Conservation (phyloP, 169 alveolate species). For the Plasmodium gonderi region DNA sequence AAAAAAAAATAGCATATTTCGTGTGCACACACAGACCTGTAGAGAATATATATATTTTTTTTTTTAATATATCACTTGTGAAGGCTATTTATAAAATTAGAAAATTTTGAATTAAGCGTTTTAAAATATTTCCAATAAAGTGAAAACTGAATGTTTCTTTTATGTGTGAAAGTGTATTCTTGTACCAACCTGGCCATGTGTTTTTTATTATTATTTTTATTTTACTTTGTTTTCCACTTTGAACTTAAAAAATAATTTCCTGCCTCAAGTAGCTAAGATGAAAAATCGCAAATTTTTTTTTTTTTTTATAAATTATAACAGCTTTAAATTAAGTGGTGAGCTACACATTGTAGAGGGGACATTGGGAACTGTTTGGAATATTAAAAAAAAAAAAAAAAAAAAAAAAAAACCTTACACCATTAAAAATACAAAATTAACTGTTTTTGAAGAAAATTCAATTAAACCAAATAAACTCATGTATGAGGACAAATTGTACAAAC, state of each 20-base stretch:
- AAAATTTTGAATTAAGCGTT: not conserved
- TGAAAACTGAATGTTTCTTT: no score
- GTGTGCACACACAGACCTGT: not conserved
- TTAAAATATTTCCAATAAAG: not conserved
- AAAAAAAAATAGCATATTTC: slow-evolving; percentile 4
- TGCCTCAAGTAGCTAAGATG: not conserved
- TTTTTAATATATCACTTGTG: not conserved
- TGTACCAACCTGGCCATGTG: not conserved
- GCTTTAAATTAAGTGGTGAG: not conserved
- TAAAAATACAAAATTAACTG: not conserved
- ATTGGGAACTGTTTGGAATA: not conserved
- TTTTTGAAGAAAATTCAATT: not conserved
- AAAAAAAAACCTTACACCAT: not conserved
- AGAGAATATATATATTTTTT: not conserved
- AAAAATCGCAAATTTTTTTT: not conserved
- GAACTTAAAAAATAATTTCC: not conserved
- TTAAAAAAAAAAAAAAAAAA: not conserved
- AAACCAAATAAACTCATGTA: not conserved
- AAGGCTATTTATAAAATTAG: not conserved
- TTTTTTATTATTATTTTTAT: not conserved
- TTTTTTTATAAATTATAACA: not conserved
- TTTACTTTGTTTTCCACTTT: not conserved
- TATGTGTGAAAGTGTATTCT: not conserved
- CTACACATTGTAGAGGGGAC: not conserved
- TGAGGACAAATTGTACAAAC: not conserved